Evolutionary conservation across 2,329 filamentous ascomycete species (phyloP).

Genomic region (Sphaerulina populicola): DNA sequence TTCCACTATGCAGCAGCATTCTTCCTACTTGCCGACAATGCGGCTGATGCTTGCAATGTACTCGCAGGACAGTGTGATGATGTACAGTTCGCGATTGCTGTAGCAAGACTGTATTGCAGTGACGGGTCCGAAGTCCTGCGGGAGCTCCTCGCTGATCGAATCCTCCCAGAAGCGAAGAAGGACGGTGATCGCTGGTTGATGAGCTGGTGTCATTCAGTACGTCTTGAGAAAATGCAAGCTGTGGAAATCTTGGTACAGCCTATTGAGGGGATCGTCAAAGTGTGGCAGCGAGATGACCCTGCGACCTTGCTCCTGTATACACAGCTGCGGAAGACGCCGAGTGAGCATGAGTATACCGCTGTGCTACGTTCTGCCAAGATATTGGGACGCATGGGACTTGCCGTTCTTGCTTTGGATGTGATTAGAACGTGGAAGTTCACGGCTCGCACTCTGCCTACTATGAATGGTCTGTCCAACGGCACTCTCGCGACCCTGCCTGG

Average conservation of each 20-base stretch:
- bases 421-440: slow-evolving; percentile 78
- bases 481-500: slow-evolving; percentile 21
- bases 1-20: slow-evolving; percentile 96
- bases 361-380: slow-evolving; percentile 69
- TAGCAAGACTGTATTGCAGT: slow-evolving; percentile 80
- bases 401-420: slow-evolving; percentile 76
- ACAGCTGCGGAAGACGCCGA: slow-evolving; percentile 69
- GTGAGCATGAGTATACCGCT: slow-evolving; percentile 42
- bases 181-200: slow-evolving; percentile 89
- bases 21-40: slow-evolving; percentile 79
- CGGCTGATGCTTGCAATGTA: slow-evolving; percentile 77
- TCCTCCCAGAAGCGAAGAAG: slow-evolving; percentile 66
- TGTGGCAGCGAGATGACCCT: slow-evolving; percentile 73
- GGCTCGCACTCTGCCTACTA: slow-evolving; percentile 12
- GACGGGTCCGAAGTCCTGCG: slow-evolving; percentile 67
- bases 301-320: slow-evolving; percentile 79
- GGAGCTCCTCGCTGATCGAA: slow-evolving; percentile 67
- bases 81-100: slow-evolving; percentile 78
- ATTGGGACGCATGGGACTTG: slow-evolving; percentile 52
- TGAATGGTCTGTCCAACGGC: slow-evolving; percentile 14
- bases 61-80: slow-evolving; percentile 82
- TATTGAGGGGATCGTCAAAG: slow-evolving; percentile 59
- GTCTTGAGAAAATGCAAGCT: slow-evolving; percentile 71
- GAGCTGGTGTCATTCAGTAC: slow-evolving; percentile 92
- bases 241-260: slow-evolving; percentile 66